Conservation (phyloP, 225 moss, liverwort and hornwort genomes). For the Anthoceros angustus region DNA sequence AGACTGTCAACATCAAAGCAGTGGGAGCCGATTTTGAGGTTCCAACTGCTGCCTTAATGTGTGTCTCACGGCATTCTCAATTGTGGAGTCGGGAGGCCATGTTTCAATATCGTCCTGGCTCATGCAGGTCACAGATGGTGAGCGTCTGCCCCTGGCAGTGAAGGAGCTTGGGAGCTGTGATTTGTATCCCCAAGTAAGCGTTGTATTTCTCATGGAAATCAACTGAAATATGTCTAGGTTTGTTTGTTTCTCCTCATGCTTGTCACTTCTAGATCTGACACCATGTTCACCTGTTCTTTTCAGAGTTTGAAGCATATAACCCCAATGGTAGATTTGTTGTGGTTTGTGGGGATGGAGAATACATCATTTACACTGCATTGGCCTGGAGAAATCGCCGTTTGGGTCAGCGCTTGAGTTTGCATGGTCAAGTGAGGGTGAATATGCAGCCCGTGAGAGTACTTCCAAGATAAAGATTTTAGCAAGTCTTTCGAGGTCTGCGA, state of each 20-base stretch:
- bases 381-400: conserved; percentile 94
- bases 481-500: conserved; percentile 92
- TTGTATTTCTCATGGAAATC: too few relatives aligned
- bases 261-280: not conserved
- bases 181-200: conserved; percentile 84
- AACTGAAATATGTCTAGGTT: not conserved
- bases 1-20: conserved; percentile 93
- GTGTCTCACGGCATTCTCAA: not conserved
- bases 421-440: conserved; percentile 85
- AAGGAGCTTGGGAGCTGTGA: conserved; percentile 99
- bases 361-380: conserved; percentile 85
- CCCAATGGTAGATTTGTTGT: too few relatives aligned
- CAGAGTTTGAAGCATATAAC: conserved; percentile 94
- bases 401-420: conserved; percentile 76
- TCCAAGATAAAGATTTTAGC: conserved; percentile 88
- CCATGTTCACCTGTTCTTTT: not conserved
- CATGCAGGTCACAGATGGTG: conserved; percentile 81
- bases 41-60: not conserved
- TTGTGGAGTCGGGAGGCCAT: too few relatives aligned
- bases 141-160: conserved; percentile 80
- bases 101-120: not conserved
- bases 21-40: conserved; percentile 58
- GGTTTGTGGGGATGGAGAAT: too few relatives aligned
- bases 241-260: conserved; percentile 5
- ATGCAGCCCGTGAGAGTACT: conserved; percentile 80